Evolutionary conservation across 331 rosid genomes (phyloP).

Genomic region (Acacia concinna): DNA sequence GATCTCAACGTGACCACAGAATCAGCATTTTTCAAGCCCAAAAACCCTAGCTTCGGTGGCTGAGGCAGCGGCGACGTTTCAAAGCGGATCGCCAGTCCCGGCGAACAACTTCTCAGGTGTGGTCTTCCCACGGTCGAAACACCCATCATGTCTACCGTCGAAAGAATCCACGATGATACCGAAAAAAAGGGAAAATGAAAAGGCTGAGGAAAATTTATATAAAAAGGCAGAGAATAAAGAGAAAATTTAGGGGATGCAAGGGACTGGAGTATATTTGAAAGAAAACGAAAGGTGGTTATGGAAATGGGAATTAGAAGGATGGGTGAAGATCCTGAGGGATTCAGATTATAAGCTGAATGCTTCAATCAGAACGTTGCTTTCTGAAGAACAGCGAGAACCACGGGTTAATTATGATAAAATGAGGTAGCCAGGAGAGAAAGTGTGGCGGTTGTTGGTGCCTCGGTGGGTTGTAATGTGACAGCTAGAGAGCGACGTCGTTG

Average conservation of each 20-base stretch:
- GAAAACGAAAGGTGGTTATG: conserved; percentile 15
- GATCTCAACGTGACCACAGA: conserved; percentile 32
- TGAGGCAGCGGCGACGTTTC: conserved; percentile 22
- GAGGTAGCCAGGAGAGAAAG: neutral
- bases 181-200: neutral
- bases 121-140: conserved; percentile 38
- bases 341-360: neutral
- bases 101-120: conserved; percentile 21
- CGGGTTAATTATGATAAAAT: neutral
- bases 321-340: neutral
- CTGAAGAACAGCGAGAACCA: neutral
- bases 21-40: conserved; percentile 23
- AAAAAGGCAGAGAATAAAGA: neutral
- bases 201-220: neutral
- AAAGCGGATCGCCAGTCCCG: conserved; percentile 1
- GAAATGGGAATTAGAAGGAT: neutral
- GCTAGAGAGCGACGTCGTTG: conserved; percentile 11
- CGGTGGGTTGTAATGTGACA: neutral
- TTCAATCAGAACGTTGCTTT: conserved; percentile 25
- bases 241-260: neutral
- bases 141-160: conserved; percentile 36
- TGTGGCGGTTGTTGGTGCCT: neutral
- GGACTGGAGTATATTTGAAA: neutral
- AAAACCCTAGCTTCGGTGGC: conserved; percentile 25
- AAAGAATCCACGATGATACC: neutral